phyloP scores from a whole-genome alignment of 2,329 filamentous ascomycete genomes.

The Nannizzia gypsea region DNA sequence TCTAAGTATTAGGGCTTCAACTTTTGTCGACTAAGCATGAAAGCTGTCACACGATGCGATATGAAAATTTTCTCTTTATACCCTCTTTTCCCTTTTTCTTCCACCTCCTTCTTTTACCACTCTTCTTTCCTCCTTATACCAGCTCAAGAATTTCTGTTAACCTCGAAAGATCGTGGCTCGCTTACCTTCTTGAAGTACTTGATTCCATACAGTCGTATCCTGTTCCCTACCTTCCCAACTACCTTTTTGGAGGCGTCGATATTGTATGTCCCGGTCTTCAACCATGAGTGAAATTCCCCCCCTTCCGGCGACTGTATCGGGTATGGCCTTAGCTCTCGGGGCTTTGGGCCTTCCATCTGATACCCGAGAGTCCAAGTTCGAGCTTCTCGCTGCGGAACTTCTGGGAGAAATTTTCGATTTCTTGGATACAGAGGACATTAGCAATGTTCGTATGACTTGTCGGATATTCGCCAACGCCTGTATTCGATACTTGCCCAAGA shows the following conservation, averaged over 20 bases:
- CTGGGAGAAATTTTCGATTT: neutral
- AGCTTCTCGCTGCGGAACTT: neutral
- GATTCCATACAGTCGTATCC: too few species aligned
- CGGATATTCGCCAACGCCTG: conserved; percentile 5
- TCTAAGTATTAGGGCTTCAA: neutral
- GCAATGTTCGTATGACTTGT: conserved; percentile 4
- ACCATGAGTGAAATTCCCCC: neutral
- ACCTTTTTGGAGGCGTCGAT: too few species aligned
- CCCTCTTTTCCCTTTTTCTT: neutral
- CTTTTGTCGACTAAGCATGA: neutral
- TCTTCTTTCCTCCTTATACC: too few species aligned
- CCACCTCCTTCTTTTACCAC: neutral
- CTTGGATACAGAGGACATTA: neutral
- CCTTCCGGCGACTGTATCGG: neutral
- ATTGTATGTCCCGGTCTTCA: too few species aligned
- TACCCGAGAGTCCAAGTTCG: neutral
- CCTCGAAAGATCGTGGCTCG: too few species aligned
- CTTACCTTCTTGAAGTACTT: too few species aligned
- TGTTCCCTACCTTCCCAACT: too few species aligned
- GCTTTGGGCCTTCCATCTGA: neutral
- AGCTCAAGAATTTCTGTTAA: too few species aligned
- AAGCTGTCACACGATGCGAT: neutral
- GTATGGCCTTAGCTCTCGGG: neutral
- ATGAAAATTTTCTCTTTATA: neutral
- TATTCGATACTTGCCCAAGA: neutral